Evolutionary conservation across 345 rosid species (phyloP).

Genomic region (Limnanthes douglasii): DNA sequence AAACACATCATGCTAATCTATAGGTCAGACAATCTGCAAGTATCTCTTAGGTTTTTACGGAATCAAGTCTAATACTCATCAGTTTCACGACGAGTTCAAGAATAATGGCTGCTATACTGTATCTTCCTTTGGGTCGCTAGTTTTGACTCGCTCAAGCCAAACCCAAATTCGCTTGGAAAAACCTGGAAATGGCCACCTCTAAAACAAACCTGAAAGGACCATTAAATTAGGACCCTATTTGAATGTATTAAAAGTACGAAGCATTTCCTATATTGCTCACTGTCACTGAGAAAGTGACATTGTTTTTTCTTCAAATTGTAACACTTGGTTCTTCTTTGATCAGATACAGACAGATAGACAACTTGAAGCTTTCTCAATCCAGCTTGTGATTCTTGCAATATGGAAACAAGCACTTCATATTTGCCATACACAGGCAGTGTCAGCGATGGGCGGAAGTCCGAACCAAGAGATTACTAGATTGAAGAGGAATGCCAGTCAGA

Average conservation of each 20-base stretch:
- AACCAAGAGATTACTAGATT: conserved; percentile 28
- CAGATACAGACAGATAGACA: conserved; percentile 36
- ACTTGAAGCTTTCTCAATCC: conserved; percentile 84
- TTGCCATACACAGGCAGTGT: conserved; percentile 88
- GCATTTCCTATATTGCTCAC: background rate
- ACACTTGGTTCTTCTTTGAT: conserved; percentile 11
- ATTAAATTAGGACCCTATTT: too few species aligned
- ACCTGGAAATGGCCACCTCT: too few species aligned
- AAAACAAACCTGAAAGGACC: too few species aligned
- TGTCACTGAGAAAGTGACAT: background rate
- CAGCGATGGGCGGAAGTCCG: conserved; percentile 80
- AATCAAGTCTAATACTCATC: too few species aligned
- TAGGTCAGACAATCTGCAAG: too few species aligned
- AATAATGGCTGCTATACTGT: too few species aligned
- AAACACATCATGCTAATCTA: too few species aligned
- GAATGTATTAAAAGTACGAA: background rate
- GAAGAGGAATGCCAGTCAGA: conserved; percentile 38
- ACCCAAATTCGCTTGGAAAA: too few species aligned
- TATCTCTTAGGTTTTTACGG: too few species aligned
- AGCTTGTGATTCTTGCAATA: conserved; percentile 83
- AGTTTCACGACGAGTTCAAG: too few species aligned
- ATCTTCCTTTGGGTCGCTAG: too few species aligned
- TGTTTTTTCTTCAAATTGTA: conserved; percentile 1
- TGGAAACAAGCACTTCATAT: conserved; percentile 93
- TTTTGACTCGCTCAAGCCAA: too few species aligned